Evolutionary conservation across 257 asterid species (phyloP).

Genomic region (Cynanchum wilfordii): DNA sequence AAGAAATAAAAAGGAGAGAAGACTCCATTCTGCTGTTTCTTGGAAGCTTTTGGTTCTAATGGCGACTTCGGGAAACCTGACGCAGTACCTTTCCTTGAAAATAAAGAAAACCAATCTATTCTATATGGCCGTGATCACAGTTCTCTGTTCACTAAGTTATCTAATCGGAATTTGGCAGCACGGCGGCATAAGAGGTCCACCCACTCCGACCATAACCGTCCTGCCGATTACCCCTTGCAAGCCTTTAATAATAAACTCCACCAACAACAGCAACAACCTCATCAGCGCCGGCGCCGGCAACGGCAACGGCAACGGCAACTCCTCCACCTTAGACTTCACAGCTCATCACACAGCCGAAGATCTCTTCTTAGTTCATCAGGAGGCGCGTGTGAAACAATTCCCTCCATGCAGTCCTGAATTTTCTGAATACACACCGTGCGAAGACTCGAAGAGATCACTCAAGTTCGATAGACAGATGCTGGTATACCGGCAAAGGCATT

Average conservation of each 20-base stretch:
- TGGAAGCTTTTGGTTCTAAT: constrained; percentile 26
- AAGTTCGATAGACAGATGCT: constrained; percentile 58
- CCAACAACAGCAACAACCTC: not conserved
- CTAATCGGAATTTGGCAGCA: constrained; percentile 67
- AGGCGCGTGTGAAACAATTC: constrained; percentile 46
- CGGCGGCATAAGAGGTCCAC: constrained; percentile 30
- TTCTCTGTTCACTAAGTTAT: constrained; percentile 64
- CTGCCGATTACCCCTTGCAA: constrained; percentile 43
- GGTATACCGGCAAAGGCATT: constrained; percentile 69
- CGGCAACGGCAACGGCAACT: not conserved
- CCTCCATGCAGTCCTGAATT: constrained; percentile 49
- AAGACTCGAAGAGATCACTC: constrained; percentile 57
- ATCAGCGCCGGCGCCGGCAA: not conserved
- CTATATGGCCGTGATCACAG: constrained; percentile 39
- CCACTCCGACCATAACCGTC: constrained; percentile 26
- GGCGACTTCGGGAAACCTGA: constrained; percentile 49
- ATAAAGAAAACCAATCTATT: constrained; percentile 56
- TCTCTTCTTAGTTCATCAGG: constrained; percentile 28
- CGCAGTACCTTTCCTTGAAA: constrained; percentile 42
- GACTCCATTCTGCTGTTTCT: not conserved
- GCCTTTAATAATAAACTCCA: not conserved
- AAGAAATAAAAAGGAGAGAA: constrained; percentile 3
- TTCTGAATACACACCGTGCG: constrained; percentile 92
- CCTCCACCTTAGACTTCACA: constrained; percentile 44
- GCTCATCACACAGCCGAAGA: constrained; percentile 62